Base-by-base conservation (phyloP, 306 rosid species). In the Alnus rubra region DNA sequence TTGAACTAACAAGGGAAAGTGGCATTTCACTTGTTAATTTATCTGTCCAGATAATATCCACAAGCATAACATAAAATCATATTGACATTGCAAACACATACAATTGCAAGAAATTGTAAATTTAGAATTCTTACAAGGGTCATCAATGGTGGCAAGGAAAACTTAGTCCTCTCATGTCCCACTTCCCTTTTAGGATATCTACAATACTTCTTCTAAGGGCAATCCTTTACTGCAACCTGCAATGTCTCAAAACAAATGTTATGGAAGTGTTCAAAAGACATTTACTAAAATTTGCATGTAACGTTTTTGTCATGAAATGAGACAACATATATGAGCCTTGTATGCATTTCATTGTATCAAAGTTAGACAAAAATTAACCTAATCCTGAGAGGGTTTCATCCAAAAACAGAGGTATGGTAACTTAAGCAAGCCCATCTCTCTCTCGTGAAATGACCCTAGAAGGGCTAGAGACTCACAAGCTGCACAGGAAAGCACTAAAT, bases 121-220 rank as follows among this genome's bases (percentile, higher is more conserved):
- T 77, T 56, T 11, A 65, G 80, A 78, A 75, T 79, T 85, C 96
- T 88, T 88, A 95, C 98, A 65, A 95, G 98, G 83, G 88, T 91
- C 99, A 95, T 88, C 86, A 93, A 83, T 77, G 99, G 98, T 77
- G 99, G 99, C 85, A 95, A 86, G 79, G 93, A 93, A 88, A 95
- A 91, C 84, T 88, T 87, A 6, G 90, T 87, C 80, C 91, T 90
- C 84, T 87, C 93, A 79, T 95, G 84, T 95, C 97, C 98, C 99
- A 93, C 8, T 85, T 89, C 83, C 91, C 97, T 64, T 89, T 87
- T 64, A 95, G 84, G 82, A 95, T 82, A 71, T 87, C 82, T 47
- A 65, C 74, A 84, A 88, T 64, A 88, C 90, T 79, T 95, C 98
- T 80, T 88, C 73, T 73, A 91, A 79, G 47, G 90, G 86, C 77